Evolutionary conservation across 2,329 filamentous ascomycete species (phyloP).

Genomic region (Cordyceps militaris): DNA sequence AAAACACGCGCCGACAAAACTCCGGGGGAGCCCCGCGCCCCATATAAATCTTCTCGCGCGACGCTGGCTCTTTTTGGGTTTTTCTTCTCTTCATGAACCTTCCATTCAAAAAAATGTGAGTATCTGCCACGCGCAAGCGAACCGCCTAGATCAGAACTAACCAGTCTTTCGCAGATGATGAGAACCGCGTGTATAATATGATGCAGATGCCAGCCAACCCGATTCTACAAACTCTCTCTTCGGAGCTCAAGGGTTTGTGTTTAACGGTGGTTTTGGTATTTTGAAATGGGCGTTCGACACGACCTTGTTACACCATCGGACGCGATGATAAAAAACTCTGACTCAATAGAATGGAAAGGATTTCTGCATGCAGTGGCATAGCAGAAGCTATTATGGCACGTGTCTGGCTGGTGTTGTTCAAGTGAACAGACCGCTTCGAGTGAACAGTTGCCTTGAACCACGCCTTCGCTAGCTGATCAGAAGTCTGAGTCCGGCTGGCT

Average conservation of each 20-base stretch:
- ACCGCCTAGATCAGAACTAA: slow-evolving; percentile 24
- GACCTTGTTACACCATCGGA: slow-evolving; percentile 96
- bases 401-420: slow-evolving; percentile 1
- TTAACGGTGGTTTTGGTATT: slow-evolving; percentile 56
- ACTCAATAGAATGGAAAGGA: slow-evolving; percentile 44
- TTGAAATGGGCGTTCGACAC: slow-evolving; percentile 99
- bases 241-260: slow-evolving; percentile 82
- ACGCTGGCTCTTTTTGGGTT: slow-evolving; percentile 31
- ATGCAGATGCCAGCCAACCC: slow-evolving; percentile 60
- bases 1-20: slow-evolving; percentile 22
- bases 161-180: slow-evolving; percentile 70
- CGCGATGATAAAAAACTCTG: slow-evolving; percentile 97
- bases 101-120: slow-evolving; percentile 98
- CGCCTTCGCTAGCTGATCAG: not conserved
- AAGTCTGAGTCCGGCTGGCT: not conserved
- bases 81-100: slow-evolving; percentile 72
- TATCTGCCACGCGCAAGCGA: slow-evolving; percentile 22
- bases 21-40: slow-evolving; percentile 19
- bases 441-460: not conserved
- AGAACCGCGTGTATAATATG: slow-evolving; percentile 97
- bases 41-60: slow-evolving; percentile 30
- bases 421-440: slow-evolving; percentile 9
- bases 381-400: not conserved
- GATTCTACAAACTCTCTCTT: slow-evolving; percentile 74
- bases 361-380: not conserved